These are phyloP conservation scores for Neltuma alba DNA, from an alignment of 306 rosid genomes.

Conservation along the genomic window DNA sequence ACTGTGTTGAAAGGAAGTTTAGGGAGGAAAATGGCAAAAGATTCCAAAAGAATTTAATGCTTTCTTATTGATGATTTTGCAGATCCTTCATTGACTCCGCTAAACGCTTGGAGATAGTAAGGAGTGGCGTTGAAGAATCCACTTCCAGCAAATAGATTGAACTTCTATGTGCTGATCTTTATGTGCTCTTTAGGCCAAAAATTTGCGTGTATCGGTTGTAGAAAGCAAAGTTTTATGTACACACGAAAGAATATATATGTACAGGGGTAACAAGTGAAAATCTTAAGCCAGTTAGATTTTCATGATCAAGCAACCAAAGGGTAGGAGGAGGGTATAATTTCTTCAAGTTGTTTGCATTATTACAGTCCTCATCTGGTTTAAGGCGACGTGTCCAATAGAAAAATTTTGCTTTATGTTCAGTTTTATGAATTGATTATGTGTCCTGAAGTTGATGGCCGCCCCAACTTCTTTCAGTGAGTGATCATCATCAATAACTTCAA, in stretches of 20 bases:
- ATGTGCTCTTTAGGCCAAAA: conserved; percentile 24
- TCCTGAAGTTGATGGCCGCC: neutral
- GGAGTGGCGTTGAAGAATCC: conserved; percentile 29
- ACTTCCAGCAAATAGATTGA: neutral
- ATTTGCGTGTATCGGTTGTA: conserved; percentile 12
- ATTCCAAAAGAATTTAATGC: conserved; percentile 16
- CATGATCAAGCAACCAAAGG: neutral
- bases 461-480: neutral
- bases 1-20: neutral
- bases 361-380: neutral
- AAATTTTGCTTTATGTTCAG: neutral
- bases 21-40: too few relatives aligned
- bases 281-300: neutral
- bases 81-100: conserved; percentile 44
- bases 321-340: neutral
- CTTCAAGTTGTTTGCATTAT: neutral
- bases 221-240: conserved; percentile 13
- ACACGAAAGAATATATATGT: neutral
- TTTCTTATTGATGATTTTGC: conserved; percentile 39
- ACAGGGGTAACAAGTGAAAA: neutral
- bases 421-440: neutral
- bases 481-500: neutral
- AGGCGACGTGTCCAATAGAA: neutral
- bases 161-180: conserved; percentile 10
- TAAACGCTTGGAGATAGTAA: conserved; percentile 43